These are phyloP conservation scores for Niebla homalea DNA, from an alignment of 495 filamentous ascomycete genomes.

Conservation along the genomic window DNA sequence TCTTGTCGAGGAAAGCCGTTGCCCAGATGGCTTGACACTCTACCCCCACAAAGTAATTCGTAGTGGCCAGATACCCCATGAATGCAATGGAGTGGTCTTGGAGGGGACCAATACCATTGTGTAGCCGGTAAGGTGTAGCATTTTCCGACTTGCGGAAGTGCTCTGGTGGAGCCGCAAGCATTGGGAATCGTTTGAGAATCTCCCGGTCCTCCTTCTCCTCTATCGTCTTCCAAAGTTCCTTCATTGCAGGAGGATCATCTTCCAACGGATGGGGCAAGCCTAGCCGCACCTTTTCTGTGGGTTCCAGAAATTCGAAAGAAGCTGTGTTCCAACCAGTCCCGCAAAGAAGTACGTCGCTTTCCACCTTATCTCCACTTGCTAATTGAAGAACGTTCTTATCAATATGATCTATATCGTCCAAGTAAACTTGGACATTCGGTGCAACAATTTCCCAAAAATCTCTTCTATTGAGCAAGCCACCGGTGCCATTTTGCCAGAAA, in stretches of 20 bases:
- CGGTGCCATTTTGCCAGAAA: conserved; percentile 28
- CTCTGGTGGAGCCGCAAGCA: conserved; percentile 24
- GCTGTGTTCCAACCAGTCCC: conserved; percentile 27
- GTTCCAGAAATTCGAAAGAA: conserved; percentile 14
- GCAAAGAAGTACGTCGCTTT: conserved; percentile 25
- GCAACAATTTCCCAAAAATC: conserved; percentile 31
- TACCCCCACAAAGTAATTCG: conserved; percentile 26
- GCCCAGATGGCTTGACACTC: conserved; percentile 35
- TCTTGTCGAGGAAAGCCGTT: conserved; percentile 28
- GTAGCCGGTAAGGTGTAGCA: conserved; percentile 26
- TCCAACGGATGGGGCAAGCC: conserved; percentile 19
- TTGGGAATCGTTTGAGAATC: conserved; percentile 24
- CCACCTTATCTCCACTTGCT: conserved; percentile 17
- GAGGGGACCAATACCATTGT: conserved; percentile 23
- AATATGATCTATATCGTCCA: conserved; percentile 19
- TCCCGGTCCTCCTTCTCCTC: conserved; percentile 21
- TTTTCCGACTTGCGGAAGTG: conserved; percentile 12
- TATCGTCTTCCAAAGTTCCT: conserved; percentile 19
- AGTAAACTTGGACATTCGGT: conserved; percentile 25
- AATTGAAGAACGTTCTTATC: conserved; percentile 13
- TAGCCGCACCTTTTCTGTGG: conserved; percentile 14
- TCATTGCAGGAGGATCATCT: conserved; percentile 14
- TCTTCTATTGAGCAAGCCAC: conserved; percentile 22
- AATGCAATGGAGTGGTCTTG: conserved; percentile 22
- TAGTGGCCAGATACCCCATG: conserved; percentile 22